Base-by-base conservation (phyloP, 352 stramenopile genomes). In the Phytopythium ostracodes region DNA sequence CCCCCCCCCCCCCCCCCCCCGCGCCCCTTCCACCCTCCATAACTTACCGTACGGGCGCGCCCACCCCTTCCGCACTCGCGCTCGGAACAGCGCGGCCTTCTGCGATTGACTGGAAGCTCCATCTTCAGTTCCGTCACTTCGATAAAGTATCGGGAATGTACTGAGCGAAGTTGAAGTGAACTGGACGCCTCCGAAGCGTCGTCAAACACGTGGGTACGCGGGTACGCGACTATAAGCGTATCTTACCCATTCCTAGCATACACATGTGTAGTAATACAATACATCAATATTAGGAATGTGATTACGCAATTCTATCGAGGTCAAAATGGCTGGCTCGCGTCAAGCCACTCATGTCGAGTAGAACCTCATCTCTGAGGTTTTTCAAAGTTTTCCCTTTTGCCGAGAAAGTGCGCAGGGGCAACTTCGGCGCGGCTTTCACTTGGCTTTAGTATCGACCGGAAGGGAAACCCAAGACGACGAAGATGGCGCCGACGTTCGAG, bases 401-500 rank as follows among this genome's bases (percentile, higher is more conserved):
- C 15, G 42, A 47, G 42, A 47, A 20, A 25, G 20, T 24, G 17
- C 33, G 33, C 33, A 38, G 7, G 33, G 33, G 33, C 33, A 38
- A 38, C 38, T 15, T 7, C 4, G 12, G 6, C 18, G 18, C 17
- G 18, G 42, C 18, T 47, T 47, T 47, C 42, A 47, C 42, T 47
- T 47, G 42, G 17, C 3, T 47, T 47, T 47, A 20, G 42, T 47
- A 47, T 47, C 18, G 42, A 38, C 6, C 33, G 33, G 33, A 10
- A 38, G 33, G 33, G 33, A 38, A 38, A 38, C 7, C 10, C 33
- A 46, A 9, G 7, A 44, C 15, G 38, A 44, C 4, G 38, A 44
- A 47, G 38, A 92, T 91, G 81, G 71, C 77, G 35, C 79, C 77
- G 43, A 84, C 83, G 77, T 91, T 89, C 62, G 84, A 92, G 70